A percentile compares a stretch with the other conserved stretches of the same genome.
Conservation (phyloP, 1,284 basidiomycete genomes). For the Ceratorhiza oryzae-sativae region DNA sequence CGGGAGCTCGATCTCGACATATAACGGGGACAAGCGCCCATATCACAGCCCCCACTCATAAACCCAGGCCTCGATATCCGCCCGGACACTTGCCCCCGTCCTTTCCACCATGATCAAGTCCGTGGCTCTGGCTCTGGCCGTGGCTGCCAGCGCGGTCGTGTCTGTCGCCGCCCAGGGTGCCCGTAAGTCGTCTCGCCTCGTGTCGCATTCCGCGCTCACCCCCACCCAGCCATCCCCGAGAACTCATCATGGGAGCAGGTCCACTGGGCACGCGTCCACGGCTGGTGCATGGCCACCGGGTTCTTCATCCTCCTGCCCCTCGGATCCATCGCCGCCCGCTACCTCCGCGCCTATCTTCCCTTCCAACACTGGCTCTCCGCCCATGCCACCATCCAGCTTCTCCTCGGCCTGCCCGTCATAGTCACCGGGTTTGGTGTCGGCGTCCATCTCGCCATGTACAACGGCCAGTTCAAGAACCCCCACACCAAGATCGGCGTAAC, state of each 20-base stretch:
- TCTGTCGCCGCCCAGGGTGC: constrained; percentile 22
- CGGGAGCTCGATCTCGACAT: not conserved
- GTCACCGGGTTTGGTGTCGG: constrained; percentile 25
- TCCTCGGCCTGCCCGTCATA: constrained; percentile 15
- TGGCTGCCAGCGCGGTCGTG: not conserved
- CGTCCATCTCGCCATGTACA: constrained; percentile 27
- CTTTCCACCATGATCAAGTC: not conserved
- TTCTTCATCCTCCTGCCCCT: constrained; percentile 31
- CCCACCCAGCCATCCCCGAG: constrained; percentile 9
- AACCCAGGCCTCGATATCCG: not conserved
- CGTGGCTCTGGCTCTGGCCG: not conserved
- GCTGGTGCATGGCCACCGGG: constrained; percentile 31
- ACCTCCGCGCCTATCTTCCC: constrained; percentile 29
- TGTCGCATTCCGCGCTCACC: not conserved
- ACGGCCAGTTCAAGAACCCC: constrained; percentile 24
- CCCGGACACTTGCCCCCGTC: not conserved
- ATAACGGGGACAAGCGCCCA: not conserved
- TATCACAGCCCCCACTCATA: not conserved
- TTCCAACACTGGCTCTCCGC: constrained; percentile 26
- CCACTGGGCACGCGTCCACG: constrained; percentile 26
- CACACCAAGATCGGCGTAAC: constrained; percentile 31
- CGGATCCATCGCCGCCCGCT: constrained; percentile 21
- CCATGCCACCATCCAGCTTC: constrained; percentile 23
- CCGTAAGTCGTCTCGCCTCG: constrained; percentile 5
- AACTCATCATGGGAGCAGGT: constrained; percentile 36